phyloP scores from a whole-genome alignment of 805 yeast species.

The Hemisphaericaspora nanyangensis region DNA sequence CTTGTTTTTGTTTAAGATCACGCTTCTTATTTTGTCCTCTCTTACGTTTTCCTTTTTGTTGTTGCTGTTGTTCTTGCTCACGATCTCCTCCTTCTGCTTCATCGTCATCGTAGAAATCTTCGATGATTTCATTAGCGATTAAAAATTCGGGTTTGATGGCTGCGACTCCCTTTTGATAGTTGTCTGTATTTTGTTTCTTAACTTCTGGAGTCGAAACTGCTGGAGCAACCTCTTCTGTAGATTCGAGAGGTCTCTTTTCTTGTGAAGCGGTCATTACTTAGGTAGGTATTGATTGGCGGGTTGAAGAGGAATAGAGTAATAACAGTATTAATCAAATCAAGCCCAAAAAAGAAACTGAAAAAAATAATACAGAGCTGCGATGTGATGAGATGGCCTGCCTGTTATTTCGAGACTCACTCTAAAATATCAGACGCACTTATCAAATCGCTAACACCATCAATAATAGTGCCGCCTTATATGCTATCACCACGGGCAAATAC shows the following conservation, averaged over 20 bases:
- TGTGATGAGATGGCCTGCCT: too few species aligned
- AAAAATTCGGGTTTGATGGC: constrained; percentile 70
- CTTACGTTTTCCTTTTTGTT: constrained; percentile 30
- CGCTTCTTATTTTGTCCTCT: constrained; percentile 85
- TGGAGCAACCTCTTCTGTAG: constrained; percentile 2
- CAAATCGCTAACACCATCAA: too few species aligned
- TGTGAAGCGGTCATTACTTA: constrained; percentile 10
- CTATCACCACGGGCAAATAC: too few species aligned
- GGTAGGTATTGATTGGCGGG: background rate
- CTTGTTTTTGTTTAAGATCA: constrained; percentile 67
- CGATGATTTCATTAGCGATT: constrained; percentile 44
- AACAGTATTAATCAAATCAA: too few species aligned
- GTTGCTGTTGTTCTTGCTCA: constrained; percentile 31
- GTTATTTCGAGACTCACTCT: too few species aligned
- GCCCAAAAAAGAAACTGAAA: too few species aligned
- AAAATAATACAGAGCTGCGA: too few species aligned
- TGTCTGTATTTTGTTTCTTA: constrained; percentile 17
- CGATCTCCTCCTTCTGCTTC: constrained; percentile 45
- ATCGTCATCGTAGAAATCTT: constrained; percentile 40
- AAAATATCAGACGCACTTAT: too few species aligned
- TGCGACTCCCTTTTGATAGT: constrained; percentile 60
- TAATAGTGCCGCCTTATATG: too few species aligned
- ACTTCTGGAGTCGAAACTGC: constrained; percentile 9
- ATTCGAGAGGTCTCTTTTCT: constrained; percentile 15
- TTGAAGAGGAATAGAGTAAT: background rate